Percentiles rank a stretch among this genome's conserved stretches.
Evolutionary conservation across 192 early-diverging fungal species (phyloP).

Genomic region (Neocallimastix lanati): DNA sequence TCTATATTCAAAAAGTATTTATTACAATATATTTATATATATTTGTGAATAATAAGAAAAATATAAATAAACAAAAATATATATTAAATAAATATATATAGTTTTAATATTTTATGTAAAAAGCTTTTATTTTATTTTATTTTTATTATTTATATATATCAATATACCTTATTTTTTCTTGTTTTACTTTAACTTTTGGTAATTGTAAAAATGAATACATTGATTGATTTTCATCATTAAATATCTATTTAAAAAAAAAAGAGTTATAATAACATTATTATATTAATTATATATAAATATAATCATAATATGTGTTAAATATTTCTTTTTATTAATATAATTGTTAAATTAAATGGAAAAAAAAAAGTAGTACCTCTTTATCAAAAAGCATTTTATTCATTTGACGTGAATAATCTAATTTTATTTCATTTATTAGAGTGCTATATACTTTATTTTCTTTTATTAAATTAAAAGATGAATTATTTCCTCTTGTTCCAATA

Average conservation of each 20-base stretch:
- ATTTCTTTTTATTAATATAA: too few species aligned
- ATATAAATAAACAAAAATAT: neutral
- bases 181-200: neutral
- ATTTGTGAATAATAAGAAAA: neutral
- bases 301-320: too few species aligned
- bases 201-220: neutral
- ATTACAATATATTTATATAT: too few species aligned
- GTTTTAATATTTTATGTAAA: neutral
- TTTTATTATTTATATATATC: neutral
- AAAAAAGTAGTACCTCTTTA: slow-evolving; percentile 10
- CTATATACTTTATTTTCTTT: neutral
- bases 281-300: too few species aligned
- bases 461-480: neutral
- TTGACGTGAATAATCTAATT: slow-evolving; percentile 19
- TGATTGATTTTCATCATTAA: neutral
- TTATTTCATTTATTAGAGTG: slow-evolving; percentile 13
- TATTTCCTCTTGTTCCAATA: neutral
- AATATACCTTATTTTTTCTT: neutral
- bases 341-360: too few species aligned
- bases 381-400: slow-evolving; percentile 31
- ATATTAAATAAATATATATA: neutral
- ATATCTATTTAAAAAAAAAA: slow-evolving; percentile 1
- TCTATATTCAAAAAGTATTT: too few species aligned
- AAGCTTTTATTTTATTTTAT: neutral
- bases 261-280: too few species aligned